Conservation (phyloP, 148 eudicot species). For the Suaeda aralocaspica region DNA sequence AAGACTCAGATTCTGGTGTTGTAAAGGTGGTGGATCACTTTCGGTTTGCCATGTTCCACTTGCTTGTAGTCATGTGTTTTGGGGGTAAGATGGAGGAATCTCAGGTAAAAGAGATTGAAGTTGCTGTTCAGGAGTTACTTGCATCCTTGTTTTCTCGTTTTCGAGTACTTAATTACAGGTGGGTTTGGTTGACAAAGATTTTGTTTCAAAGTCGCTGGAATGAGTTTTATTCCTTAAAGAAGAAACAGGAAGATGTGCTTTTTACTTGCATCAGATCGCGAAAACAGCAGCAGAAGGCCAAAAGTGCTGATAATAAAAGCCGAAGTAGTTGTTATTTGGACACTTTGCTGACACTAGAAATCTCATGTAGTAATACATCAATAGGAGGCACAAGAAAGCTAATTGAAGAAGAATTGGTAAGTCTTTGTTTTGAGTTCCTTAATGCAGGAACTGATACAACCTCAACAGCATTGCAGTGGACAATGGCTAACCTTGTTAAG, state of each 20-base stretch:
- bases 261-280: constrained; percentile 51
- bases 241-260: constrained; percentile 29
- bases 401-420: constrained; percentile 35
- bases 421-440: constrained; percentile 48
- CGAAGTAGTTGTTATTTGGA: constrained; percentile 48
- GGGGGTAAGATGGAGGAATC: constrained; percentile 54
- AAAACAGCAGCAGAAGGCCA: background rate
- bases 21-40: constrained; percentile 57
- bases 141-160: too few species aligned
- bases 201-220: constrained; percentile 51
- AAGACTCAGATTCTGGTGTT: background rate
- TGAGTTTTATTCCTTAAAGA: constrained; percentile 28
- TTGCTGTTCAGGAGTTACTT: constrained; percentile 28
- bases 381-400: constrained; percentile 37
- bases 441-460: constrained; percentile 73
- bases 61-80: constrained; percentile 67
- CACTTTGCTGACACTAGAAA: constrained; percentile 41
- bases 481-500: constrained; percentile 71
- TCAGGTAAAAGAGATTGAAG: constrained; percentile 39
- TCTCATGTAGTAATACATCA: constrained; percentile 35
- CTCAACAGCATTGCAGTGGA: constrained; percentile 62
- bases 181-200: constrained; percentile 38
- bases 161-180: constrained; percentile 25
- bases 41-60: constrained; percentile 56
- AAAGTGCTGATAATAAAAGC: background rate